phyloP scores from a whole-genome alignment of 2,329 filamentous ascomycete genomes.

The Colletotrichum navitas region DNA sequence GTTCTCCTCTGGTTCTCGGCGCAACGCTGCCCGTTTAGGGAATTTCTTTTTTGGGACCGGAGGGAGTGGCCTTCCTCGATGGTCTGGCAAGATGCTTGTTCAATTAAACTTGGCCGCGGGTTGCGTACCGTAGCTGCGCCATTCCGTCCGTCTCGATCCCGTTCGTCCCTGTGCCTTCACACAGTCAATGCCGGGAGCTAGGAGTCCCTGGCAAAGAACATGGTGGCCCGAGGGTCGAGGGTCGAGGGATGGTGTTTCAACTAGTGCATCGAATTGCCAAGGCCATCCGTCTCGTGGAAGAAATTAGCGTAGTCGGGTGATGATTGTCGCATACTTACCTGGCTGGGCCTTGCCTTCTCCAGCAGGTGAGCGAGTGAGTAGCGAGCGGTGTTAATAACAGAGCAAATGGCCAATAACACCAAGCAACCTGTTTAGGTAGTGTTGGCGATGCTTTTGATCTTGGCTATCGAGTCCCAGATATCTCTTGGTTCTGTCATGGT shows the following conservation, averaged over 20 bases:
- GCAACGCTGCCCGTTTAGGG: neutral
- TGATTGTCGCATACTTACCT: slow-evolving; percentile 15
- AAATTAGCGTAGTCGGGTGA: slow-evolving; percentile 28
- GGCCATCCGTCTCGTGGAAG: slow-evolving; percentile 32
- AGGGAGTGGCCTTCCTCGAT: neutral
- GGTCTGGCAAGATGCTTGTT: slow-evolving; percentile 20
- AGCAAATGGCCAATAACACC: slow-evolving; percentile 1
- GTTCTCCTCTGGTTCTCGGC: neutral
- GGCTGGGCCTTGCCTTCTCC: slow-evolving; percentile 11
- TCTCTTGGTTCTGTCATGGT: neutral
- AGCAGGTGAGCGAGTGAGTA: neutral
- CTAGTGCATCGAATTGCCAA: slow-evolving; percentile 38
- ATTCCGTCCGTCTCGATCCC: slow-evolving; percentile 33
- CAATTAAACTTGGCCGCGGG: slow-evolving; percentile 20
- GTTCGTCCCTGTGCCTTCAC: slow-evolving; percentile 26
- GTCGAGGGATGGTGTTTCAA: slow-evolving; percentile 34
- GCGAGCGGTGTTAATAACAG: slow-evolving; percentile 6
- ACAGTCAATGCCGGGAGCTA: slow-evolving; percentile 23
- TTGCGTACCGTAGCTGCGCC: slow-evolving; percentile 25
- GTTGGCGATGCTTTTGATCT: slow-evolving; percentile 27
- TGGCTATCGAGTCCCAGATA: slow-evolving; percentile 6
- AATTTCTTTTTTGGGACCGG: neutral
- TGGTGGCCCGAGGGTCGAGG: neutral
- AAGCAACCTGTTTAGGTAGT: slow-evolving; percentile 6
- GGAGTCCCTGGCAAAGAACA: slow-evolving; percentile 23